These are phyloP conservation scores for Polychytrium aggregatum DNA, from an alignment of 192 early-diverging fungal genomes.

Conservation along the genomic window DNA sequence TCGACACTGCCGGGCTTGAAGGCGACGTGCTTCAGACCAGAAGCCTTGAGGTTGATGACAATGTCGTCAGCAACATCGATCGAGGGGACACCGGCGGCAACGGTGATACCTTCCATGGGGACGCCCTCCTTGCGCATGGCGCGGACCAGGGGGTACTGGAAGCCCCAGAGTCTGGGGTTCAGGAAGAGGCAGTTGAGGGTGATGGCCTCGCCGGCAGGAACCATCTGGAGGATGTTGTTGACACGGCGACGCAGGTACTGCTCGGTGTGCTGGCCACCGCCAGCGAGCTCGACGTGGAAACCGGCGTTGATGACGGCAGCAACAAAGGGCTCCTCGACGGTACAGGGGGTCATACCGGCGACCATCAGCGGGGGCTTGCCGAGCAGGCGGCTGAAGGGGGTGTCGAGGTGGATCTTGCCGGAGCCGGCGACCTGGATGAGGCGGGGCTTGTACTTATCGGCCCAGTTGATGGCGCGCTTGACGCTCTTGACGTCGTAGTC, in stretches of 20 bases:
- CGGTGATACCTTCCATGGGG: slow-evolving; percentile 82
- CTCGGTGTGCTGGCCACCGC: slow-evolving; percentile 79
- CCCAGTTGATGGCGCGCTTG: slow-evolving; percentile 77
- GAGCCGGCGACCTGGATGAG: slow-evolving; percentile 58
- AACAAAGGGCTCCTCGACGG: slow-evolving; percentile 66
- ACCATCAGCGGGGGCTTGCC: slow-evolving; percentile 89
- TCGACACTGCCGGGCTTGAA: slow-evolving; percentile 75
- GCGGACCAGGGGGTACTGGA: slow-evolving; percentile 73
- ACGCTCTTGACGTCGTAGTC: slow-evolving; percentile 65
- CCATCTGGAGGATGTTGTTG: slow-evolving; percentile 54
- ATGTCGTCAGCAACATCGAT: slow-evolving; percentile 76
- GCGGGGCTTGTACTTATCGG: slow-evolving; percentile 68
- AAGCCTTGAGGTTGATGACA: slow-evolving; percentile 54
- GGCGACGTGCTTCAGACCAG: slow-evolving; percentile 70
- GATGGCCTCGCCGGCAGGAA: slow-evolving; percentile 72
- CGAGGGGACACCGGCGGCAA: slow-evolving; percentile 87
- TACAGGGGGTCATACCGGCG: slow-evolving; percentile 88
- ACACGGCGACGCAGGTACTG: slow-evolving; percentile 56
- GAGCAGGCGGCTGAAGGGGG: slow-evolving; percentile 71
- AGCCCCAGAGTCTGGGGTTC: slow-evolving; percentile 83
- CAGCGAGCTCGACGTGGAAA: slow-evolving; percentile 82
- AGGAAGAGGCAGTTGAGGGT: slow-evolving; percentile 87
- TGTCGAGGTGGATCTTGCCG: slow-evolving; percentile 72
- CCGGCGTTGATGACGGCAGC: slow-evolving; percentile 80
- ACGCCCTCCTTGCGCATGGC: slow-evolving; percentile 71